Conservation (phyloP, 108 stramenopile species). For the Nannochloropsis gaditana region DNA sequence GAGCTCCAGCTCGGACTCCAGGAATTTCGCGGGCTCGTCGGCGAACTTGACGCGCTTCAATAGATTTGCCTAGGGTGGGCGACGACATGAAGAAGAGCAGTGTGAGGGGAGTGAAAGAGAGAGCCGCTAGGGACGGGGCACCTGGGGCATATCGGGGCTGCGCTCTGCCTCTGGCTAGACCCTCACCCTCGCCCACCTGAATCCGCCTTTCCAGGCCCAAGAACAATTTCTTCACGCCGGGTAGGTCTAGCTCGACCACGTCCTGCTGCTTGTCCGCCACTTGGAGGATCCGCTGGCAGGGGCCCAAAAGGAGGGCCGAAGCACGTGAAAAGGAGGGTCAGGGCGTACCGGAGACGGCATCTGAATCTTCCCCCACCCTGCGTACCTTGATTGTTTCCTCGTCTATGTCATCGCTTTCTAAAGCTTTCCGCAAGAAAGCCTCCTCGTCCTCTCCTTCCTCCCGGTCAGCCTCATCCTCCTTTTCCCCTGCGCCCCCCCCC, state of each 20-base stretch:
- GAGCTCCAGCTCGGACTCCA: conserved; percentile 57
- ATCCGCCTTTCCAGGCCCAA: not conserved
- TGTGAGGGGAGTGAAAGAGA: not conserved
- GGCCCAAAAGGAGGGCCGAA: not conserved
- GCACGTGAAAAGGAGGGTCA: no score
- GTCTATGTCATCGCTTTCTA: conserved; percentile 18
- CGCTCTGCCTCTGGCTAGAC: not conserved
- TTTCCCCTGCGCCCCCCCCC: not conserved
- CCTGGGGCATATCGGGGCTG: no score
- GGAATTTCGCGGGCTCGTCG: conserved; percentile 54
- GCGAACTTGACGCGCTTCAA: conserved; percentile 52
- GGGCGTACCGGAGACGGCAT: no score
- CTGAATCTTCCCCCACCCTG: not conserved
- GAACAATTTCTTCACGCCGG: not conserved
- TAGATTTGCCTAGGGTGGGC: not conserved
- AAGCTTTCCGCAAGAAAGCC: conserved; percentile 1
- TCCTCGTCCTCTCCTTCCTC: not conserved
- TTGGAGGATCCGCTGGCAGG: not conserved
- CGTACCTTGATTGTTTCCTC: not conserved
- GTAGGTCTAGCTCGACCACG: not conserved
- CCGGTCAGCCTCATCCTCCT: not conserved
- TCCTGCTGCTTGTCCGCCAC: conserved; percentile 16
- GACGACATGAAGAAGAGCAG: not conserved
- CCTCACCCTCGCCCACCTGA: not conserved
- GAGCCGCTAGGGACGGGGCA: not conserved